Conservation (phyloP, 345 rosid genomes). For the Eutrema yunnanense region DNA sequence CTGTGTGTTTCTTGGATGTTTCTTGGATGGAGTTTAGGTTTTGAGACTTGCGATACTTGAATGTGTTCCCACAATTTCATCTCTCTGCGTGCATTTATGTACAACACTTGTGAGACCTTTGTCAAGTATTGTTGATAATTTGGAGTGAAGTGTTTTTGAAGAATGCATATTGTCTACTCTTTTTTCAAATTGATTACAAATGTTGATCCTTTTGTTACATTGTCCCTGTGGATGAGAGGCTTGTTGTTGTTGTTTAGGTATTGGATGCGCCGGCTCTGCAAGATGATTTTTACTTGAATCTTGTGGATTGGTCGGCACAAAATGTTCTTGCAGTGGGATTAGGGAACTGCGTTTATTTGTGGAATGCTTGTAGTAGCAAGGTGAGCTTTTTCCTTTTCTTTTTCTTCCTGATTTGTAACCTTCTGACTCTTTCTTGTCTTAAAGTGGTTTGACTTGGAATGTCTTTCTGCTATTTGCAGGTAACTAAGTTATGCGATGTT, state of each 20-base stretch:
- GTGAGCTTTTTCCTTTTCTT: conserved; percentile 26
- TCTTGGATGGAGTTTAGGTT: neutral
- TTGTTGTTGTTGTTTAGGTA: conserved; percentile 42
- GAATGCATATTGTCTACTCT: neutral
- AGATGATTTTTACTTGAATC: conserved; percentile 97
- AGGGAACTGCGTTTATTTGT: conserved; percentile 90
- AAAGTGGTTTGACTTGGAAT: neutral
- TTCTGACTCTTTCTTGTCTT: neutral
- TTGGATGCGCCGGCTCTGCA: conserved; percentile 98
- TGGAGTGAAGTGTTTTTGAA: neutral
- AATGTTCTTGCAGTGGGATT: conserved; percentile 93
- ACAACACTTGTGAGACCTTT: neutral
- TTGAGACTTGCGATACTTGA: neutral
- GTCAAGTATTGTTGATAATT: neutral
- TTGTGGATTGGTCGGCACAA: conserved; percentile 96
- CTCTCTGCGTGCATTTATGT: neutral
- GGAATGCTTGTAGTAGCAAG: conserved; percentile 99
- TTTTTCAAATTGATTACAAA: neutral
- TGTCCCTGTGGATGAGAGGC: neutral
- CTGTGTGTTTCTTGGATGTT: neutral
- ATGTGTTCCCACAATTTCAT: neutral
- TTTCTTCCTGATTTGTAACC: neutral
- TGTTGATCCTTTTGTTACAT: neutral
- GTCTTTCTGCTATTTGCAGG: conserved; percentile 35
- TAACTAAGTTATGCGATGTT: conserved; percentile 91